Percentiles rank a stretch among this genome's conserved stretches.
Evolutionary conservation across 495 filamentous ascomycete species (phyloP).

Genomic region (Zalerion maritima): DNA sequence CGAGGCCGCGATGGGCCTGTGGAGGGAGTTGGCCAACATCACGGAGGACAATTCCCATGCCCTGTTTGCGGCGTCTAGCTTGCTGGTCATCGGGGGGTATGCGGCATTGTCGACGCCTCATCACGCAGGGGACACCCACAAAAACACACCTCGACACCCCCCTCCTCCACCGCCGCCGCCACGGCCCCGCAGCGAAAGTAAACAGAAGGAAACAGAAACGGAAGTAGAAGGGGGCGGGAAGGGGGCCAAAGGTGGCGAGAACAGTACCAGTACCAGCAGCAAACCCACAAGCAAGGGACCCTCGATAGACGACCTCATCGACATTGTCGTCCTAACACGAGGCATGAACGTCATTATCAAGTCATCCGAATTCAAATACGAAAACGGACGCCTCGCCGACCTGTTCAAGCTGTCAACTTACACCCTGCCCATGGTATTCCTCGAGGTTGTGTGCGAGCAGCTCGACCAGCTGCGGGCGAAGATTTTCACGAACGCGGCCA

Average conservation of each 20-base stretch:
- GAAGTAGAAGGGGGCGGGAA: too few species aligned
- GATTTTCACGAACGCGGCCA: conserved; percentile 1
- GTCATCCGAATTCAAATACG: conserved; percentile 5
- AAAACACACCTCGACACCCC: too few species aligned
- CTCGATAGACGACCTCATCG: conserved; percentile 11
- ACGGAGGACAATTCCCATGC: conserved; percentile 16
- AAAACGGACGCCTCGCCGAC: conserved; percentile 7
- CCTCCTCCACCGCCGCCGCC: too few species aligned
- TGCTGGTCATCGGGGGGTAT: conserved; percentile 13
- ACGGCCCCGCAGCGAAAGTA: too few species aligned
- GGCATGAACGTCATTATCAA: conserved; percentile 13
- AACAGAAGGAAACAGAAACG: too few species aligned
- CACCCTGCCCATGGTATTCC: neutral
- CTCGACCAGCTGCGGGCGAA: too few species aligned
- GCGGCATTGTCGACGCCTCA: conserved; percentile 5
- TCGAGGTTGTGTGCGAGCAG: conserved; percentile 5
- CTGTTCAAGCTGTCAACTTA: conserved; percentile 4
- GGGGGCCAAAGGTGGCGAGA: too few species aligned
- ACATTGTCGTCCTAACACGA: conserved; percentile 11
- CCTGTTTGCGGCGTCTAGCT: conserved; percentile 11
- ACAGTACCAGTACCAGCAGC: too few species aligned
- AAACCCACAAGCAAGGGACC: too few species aligned
- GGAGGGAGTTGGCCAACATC: conserved; percentile 10
- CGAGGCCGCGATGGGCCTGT: conserved; percentile 11
- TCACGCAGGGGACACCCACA: neutral